Base-by-base conservation (phyloP, 768 basidiomycete genomes). In the Porpolomopsis calyptriformis region DNA sequence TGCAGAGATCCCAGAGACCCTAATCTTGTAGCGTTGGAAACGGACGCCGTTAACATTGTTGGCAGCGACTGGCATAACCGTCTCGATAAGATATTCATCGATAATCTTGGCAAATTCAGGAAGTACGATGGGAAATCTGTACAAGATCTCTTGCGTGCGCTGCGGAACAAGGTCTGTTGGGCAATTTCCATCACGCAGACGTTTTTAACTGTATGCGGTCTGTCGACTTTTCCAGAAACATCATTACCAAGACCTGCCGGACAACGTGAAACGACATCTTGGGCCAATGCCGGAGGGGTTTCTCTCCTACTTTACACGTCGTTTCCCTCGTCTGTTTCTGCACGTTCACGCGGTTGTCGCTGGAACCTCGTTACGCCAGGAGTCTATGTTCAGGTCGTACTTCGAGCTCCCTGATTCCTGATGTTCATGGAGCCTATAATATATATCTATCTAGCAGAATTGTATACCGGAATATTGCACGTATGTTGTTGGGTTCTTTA, bases 211-310 rank as follows among this genome's bases (percentile, higher is more conserved):
- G n/a, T n/a, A n/a, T n/a, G n/a, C n/a, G n/a, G n/a, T n/a, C n/a
- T n/a, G n/a, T n/a, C n/a, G n/a, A n/a, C n/a, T n/a, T n/a, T n/a
- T n/a, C 18, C 55, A 93, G 92, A 94, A 92, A 85, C 85, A 97
- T 52, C 93, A 97, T 59, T 96, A 94, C 58, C 94, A 97, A 65
- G 96, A 99, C 64, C 66, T 99, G 9, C 94, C 94, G 1, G 89
- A 91, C 52, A 79, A 84, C 53, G 88, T 90, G 44, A 92, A 88
- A 58, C 78, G 84, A 34, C 80, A 86, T 64, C 71, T 98, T 8
- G 93, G 94, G 4, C 72, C 85, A 10, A 83, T 98, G 73, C 96
- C 96, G 0, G 82, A 85, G 50, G 94, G 94, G 9, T 98, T 87
- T 70, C 64, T 99, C 44, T 67, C 73, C 1, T 99, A 98, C 63